A percentile compares a stretch with the other conserved stretches of the same genome.
Conservation (phyloP, 208 protist genomes). For the Trypanosoma conorhini region DNA sequence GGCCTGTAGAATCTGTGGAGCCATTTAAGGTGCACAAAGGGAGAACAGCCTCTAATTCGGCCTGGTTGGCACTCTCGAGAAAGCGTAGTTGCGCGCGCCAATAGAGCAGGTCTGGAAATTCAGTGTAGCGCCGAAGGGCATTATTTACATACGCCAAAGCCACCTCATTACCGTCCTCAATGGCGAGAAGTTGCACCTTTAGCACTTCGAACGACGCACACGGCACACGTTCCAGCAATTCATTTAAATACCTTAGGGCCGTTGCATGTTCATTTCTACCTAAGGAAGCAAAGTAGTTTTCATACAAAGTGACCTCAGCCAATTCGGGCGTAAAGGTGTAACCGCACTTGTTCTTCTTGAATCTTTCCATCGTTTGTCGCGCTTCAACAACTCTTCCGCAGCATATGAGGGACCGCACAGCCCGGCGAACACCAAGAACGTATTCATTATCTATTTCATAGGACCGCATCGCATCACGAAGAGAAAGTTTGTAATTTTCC, state of each 20-base stretch:
- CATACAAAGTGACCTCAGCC: constrained; percentile 39
- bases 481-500: constrained; percentile 48
- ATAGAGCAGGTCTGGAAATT: constrained; percentile 45
- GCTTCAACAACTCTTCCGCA: constrained; percentile 33
- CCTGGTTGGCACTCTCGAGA: constrained; percentile 31
- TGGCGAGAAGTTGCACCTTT: constrained; percentile 49
- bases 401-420: constrained; percentile 39
- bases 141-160: constrained; percentile 35
- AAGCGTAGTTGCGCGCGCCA: constrained; percentile 51
- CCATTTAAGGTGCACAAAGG: constrained; percentile 27
- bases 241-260: constrained; percentile 46
- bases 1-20: constrained; percentile 30
- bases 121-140: constrained; percentile 29
- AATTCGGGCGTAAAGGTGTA: constrained; percentile 42
- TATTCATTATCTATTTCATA: constrained; percentile 39
- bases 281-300: constrained; percentile 39
- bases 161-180: constrained; percentile 35
- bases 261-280: constrained; percentile 42
- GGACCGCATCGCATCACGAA: constrained; percentile 37
- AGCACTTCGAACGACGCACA: constrained; percentile 57
- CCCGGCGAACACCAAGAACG: constrained; percentile 40
- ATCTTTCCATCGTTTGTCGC: constrained; percentile 28
- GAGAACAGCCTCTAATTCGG: constrained; percentile 36
- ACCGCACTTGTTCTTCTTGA: constrained; percentile 23
- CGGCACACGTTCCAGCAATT: constrained; percentile 36